These are phyloP conservation scores for Ramularia endophylla DNA, from an alignment of 2,329 filamentous ascomycete genomes.

Conservation along the genomic window DNA sequence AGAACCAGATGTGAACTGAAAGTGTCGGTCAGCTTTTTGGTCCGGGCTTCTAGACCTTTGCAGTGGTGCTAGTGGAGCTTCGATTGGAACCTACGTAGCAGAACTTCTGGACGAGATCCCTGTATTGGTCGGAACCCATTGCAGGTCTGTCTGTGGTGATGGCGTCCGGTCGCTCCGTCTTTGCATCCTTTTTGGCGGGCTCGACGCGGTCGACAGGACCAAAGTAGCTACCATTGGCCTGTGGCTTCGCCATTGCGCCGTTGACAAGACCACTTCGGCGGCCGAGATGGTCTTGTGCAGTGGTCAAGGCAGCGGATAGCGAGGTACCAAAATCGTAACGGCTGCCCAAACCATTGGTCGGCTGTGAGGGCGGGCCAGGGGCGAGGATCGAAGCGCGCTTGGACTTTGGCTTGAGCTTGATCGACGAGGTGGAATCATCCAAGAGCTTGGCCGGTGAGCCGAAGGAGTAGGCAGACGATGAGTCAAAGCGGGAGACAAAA, in stretches of 20 bases:
- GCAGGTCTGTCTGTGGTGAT: constrained; percentile 57
- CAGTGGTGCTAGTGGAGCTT: constrained; percentile 24
- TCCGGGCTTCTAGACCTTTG: constrained; percentile 21
- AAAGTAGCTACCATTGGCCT: constrained; percentile 36
- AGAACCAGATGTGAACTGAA: constrained; percentile 31
- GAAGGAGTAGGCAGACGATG: constrained; percentile 38
- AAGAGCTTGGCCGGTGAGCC: constrained; percentile 43
- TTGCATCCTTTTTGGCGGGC: constrained; percentile 22
- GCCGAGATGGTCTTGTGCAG: constrained; percentile 58
- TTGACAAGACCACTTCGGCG: constrained; percentile 48
- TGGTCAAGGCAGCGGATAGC: constrained; percentile 72
- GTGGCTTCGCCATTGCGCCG: constrained; percentile 31
- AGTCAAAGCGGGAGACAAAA: constrained; percentile 56
- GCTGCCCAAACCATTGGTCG: constrained; percentile 67
- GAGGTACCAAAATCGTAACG: constrained; percentile 97
- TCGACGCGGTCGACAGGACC: constrained; percentile 31
- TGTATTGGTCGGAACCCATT: constrained; percentile 84
- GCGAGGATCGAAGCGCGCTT: constrained; percentile 55
- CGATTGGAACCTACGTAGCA: constrained; percentile 86
- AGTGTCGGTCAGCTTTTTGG: constrained; percentile 26
- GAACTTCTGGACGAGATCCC: constrained; percentile 97
- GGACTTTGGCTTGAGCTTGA: constrained; percentile 66
- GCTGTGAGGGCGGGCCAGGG: constrained; percentile 40
- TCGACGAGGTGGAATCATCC: constrained; percentile 50
- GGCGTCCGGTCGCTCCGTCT: constrained; percentile 44